phyloP scores from a whole-genome alignment of 1,139 yeast species.

The Petasospora fabianii region DNA sequence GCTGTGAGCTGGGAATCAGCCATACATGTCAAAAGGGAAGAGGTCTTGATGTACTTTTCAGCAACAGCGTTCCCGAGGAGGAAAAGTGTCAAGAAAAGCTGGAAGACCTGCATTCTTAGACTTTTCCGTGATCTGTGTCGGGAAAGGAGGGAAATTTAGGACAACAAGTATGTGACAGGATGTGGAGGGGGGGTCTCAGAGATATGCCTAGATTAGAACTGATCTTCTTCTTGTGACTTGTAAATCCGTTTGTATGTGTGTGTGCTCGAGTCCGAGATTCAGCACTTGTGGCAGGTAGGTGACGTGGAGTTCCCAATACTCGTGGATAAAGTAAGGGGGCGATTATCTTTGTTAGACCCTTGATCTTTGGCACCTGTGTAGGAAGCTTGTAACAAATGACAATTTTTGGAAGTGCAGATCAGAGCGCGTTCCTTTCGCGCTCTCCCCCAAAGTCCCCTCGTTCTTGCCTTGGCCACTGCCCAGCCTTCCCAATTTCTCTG shows the following conservation, averaged over 20 bases:
- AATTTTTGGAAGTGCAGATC: background rate
- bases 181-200: background rate
- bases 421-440: background rate
- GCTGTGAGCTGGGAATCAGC: slow-evolving; percentile 85
- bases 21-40: slow-evolving; percentile 92
- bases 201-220: no score
- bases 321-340: no score
- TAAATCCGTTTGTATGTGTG: no score
- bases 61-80: slow-evolving; percentile 4
- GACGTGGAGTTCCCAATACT: no score
- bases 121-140: background rate
- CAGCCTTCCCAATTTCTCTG: no score
- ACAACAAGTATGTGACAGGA: background rate
- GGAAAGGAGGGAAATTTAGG: background rate
- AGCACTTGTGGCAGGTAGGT: no score
- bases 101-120: slow-evolving; percentile 3
- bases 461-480: no score
- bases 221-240: no score
- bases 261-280: no score
- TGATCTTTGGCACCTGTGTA: no score
- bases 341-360: no score
- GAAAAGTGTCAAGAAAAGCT: background rate
- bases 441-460: no score
- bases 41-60: slow-evolving; percentile 36
- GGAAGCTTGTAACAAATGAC: background rate